Base-by-base conservation (phyloP, 441 rosid species). In the Syzygium syzygioides region DNA sequence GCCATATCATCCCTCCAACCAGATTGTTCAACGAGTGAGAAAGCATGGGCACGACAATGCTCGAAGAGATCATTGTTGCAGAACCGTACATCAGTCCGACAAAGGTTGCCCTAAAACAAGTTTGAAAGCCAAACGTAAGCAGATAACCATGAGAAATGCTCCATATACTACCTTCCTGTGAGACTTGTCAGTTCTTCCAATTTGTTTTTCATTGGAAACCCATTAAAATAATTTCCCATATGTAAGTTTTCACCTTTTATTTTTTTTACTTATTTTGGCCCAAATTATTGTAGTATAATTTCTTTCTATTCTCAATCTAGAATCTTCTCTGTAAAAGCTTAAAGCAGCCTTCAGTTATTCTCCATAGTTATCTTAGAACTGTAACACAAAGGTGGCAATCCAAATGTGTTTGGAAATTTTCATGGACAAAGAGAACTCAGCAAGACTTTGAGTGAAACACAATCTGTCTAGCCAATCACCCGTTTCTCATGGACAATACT, bases 11-110 rank as follows among this genome's bases (percentile, higher is more conserved):
- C 87, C 97, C 98, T 80, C 98, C 97, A 0, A 92, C 96, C 90
- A 98, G 92, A 92, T 96, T 98, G 94, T 95, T 96, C 90, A 95
- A 85, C 2, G 98, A 94, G 76, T 96, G 99, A n/a, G 98, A 92
- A 79, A 94, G 97, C 95, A 96, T 94, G 1, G 99, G 96, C 62
- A 94, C 99, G 14, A 93, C 4, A 86, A 97, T 87, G 93, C 97
- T 95, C 4, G 97, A 94, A 5, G 99, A 93, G 55, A 91, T 55
- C 86, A 94, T 90, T 26, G 98, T 91, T n/a, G 98, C 95, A 68
- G 93, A 97, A 86, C 98, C 98, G 66, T 96, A 98, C 4, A 92
- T 89, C 64, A 95, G 85, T 68, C 99, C 99, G 0, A 96, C 99
- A 88, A 95, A 93, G 26, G 97, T 95, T 48, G 98, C 99, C 99